These are phyloP conservation scores for Aspergillus asperescens DNA, from an alignment of 495 filamentous ascomycete species.

Conservation along the genomic window DNA sequence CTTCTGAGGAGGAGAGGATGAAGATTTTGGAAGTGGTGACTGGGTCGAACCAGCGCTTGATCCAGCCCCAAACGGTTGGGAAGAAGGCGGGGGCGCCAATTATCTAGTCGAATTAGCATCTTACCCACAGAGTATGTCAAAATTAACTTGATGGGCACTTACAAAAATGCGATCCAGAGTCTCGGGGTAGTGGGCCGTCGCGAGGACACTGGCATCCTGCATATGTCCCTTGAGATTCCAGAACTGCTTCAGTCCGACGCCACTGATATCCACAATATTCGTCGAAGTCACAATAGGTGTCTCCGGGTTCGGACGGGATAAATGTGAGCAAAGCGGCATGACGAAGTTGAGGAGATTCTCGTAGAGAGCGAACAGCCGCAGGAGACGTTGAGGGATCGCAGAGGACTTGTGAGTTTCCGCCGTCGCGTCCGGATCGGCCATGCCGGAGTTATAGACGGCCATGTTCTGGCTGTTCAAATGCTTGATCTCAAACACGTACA, in stretches of 20 bases:
- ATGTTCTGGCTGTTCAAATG: conserved; percentile 78
- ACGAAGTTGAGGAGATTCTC: conserved; percentile 85
- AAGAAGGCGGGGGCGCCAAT: conserved; percentile 89
- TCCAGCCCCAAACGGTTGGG: conserved; percentile 90
- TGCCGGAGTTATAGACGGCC: conserved; percentile 62
- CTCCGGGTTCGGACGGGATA: conserved; percentile 63
- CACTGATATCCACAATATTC: conserved; percentile 84
- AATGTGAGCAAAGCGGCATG: conserved; percentile 70
- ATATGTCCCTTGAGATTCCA: conserved; percentile 89
- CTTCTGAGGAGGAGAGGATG: conserved; percentile 65
- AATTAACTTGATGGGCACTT: conserved; percentile 22
- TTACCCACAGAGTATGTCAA: neutral
- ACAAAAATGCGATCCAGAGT: conserved; percentile 83
- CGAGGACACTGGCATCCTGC: conserved; percentile 79
- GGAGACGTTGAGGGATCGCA: conserved; percentile 56
- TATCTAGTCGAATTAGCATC: conserved; percentile 48
- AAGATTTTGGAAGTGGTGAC: conserved; percentile 92
- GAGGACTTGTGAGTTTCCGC: conserved; percentile 52
- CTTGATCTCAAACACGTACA: conserved; percentile 83
- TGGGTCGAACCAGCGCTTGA: conserved; percentile 94
- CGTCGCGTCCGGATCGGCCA: conserved; percentile 48
- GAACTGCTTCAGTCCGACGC: conserved; percentile 82
- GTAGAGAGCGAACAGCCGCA: conserved; percentile 81
- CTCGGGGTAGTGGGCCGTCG: conserved; percentile 91
- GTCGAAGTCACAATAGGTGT: conserved; percentile 81